A percentile compares a stretch with the other conserved stretches of the same genome.
These are phyloP conservation scores for Uronychia binucleata DNA, from an alignment of 73 alveolate species.

Conservation along the genomic window DNA sequence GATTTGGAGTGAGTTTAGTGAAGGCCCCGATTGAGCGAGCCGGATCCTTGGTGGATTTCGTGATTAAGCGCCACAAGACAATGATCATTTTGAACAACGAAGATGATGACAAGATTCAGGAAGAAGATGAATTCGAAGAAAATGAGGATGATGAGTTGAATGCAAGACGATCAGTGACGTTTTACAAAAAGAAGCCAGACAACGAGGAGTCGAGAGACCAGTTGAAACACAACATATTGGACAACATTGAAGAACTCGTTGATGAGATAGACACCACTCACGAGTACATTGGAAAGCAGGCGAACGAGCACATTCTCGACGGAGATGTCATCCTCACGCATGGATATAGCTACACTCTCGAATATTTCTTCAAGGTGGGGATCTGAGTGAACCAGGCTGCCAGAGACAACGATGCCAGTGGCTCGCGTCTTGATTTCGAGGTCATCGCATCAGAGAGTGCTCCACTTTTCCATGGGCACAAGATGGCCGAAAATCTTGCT, in stretches of 20 bases:
- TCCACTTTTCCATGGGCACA: slow-evolving; percentile 73
- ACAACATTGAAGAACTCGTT: slow-evolving; percentile 58
- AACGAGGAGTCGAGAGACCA: slow-evolving; percentile 28
- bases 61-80: not conserved
- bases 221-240: slow-evolving; percentile 48
- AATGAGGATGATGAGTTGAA: not conserved
- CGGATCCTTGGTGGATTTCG: not conserved
- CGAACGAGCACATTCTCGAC: slow-evolving; percentile 79
- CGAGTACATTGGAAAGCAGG: slow-evolving; percentile 57
- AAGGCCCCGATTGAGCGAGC: not conserved
- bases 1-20: not conserved
- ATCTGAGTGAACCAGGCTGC: not conserved
- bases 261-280: slow-evolving; percentile 72
- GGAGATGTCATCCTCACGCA: slow-evolving; percentile 86
- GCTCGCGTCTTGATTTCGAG: slow-evolving; percentile 69
- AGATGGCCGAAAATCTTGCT: slow-evolving; percentile 78
- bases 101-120: slow-evolving; percentile 52
- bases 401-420: slow-evolving; percentile 47
- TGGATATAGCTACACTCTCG: slow-evolving; percentile 80
- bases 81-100: slow-evolving; percentile 13
- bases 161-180: slow-evolving; percentile 24
- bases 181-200: slow-evolving; percentile 24
- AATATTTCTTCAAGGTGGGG: slow-evolving; percentile 68
- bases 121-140: slow-evolving; percentile 54
- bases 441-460: slow-evolving; percentile 87